Conservation (phyloP, 164 flowering plant genomes). For the Echeveria elegans region DNA sequence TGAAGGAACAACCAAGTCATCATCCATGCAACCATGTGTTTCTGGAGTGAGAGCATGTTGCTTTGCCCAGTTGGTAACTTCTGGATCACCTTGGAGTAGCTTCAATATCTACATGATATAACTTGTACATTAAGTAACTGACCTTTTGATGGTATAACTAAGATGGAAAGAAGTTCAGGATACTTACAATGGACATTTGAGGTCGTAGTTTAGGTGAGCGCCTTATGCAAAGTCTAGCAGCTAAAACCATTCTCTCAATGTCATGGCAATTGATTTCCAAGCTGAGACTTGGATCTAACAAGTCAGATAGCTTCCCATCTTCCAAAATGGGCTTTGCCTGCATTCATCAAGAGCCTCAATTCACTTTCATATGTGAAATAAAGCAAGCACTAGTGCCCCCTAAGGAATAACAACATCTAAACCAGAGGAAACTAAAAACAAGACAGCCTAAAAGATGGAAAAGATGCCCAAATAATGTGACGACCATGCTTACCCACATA, state of each 20-base stretch:
- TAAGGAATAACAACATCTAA: neutral
- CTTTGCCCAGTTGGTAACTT: slow-evolving; percentile 59
- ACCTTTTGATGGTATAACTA: neutral
- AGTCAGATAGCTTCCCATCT: slow-evolving; percentile 42
- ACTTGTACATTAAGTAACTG: neutral
- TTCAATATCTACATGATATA: slow-evolving; percentile 49
- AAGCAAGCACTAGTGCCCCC: neutral
- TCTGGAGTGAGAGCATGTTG: slow-evolving; percentile 41
- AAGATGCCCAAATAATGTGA: neutral
- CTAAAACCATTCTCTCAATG: slow-evolving; percentile 70
- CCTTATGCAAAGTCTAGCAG: slow-evolving; percentile 72
- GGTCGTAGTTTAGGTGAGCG: slow-evolving; percentile 69
- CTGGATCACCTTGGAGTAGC: slow-evolving; percentile 82
- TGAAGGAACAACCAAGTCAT: slow-evolving; percentile 33
- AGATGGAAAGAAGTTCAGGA: neutral
- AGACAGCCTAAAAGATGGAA: neutral
- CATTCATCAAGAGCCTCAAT: slow-evolving; percentile 3
- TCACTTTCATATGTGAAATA: neutral
- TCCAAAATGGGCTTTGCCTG: slow-evolving; percentile 78
- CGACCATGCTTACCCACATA: slow-evolving; percentile 47
- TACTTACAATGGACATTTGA: slow-evolving; percentile 32
- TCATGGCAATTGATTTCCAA: slow-evolving; percentile 39
- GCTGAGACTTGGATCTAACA: slow-evolving; percentile 61
- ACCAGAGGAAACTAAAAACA: neutral
- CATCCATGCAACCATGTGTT: slow-evolving; percentile 42